Evolutionary conservation across 1,139 yeast genomes (phyloP), one percentile per base, ranked within the genome.

Genomic region (Ashbya aceris): DNA sequence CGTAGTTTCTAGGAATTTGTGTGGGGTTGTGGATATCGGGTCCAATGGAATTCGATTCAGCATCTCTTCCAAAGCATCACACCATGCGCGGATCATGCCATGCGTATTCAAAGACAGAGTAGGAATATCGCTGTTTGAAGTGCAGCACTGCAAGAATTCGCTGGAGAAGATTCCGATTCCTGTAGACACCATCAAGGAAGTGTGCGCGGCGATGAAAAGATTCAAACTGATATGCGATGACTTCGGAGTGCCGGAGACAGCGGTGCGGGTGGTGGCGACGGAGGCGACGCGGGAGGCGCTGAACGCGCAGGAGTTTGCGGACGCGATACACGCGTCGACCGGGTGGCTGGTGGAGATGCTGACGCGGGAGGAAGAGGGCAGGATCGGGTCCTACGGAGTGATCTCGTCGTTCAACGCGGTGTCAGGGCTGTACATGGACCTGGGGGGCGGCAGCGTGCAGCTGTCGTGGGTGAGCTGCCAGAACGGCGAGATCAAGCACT

Each of bases 21-120:
- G 72, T 23, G 79, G 75, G n/a, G 75, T 79, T 36, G 83, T 77
- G 2, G 85, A 79, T 55, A 77, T 79, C 23, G 85, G 84, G 2
- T 76, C 84, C 12, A 77, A 77, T 51, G 85, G 83, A 34, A 72
- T 79, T 41, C 63, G 86, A 43, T 78, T 80, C 55, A 74, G 82
- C 38, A 78, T 80, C 33, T 75, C 83, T 9, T 77, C 83, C 4
- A 68, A 73, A 39, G 79, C 80, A 3, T 67, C 79, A 1, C 76
- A 72, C 46, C 82, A 77, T 58, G 83, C 83, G 1, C 67, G 87
- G 45, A 75, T 77, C 3, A 73, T 79, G 71, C 86, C 87, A 0
- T 77, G 83, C 53, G 75, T 79, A 12, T 80, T 76, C 60, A 81
- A 79, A 49, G 86, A 80, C 51, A 62, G 84, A 39, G 70, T 80